Evolutionary conservation across 2,329 filamentous ascomycete genomes (phyloP).

Genomic region (Cercospora janseana): DNA sequence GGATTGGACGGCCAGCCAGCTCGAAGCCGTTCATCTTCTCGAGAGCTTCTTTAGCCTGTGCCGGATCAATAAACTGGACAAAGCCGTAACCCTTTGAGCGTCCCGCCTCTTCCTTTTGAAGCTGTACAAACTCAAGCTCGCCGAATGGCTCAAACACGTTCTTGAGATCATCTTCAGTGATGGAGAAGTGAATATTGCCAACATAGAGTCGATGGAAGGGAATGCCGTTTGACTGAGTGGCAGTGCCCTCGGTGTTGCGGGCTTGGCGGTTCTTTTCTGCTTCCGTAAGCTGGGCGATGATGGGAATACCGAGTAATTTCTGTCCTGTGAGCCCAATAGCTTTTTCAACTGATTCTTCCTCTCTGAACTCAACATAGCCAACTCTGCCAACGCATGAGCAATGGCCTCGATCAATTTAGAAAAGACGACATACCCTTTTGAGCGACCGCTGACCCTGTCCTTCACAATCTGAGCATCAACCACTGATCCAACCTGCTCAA

Average conservation of each 20-base stretch:
- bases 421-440: constrained; percentile 74
- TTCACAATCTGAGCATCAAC: constrained; percentile 99
- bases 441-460: constrained; percentile 91
- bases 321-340: constrained; percentile 98
- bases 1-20: constrained; percentile 92
- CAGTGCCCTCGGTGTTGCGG: constrained; percentile 69
- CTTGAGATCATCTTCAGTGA: constrained; percentile 92
- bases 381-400: constrained; percentile 63
- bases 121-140: constrained; percentile 93
- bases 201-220: constrained; percentile 98
- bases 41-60: constrained; percentile 86
- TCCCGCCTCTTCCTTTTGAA: constrained; percentile 91
- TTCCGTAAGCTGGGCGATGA: constrained; percentile 97
- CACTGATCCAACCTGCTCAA: constrained; percentile 89
- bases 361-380: constrained; percentile 98
- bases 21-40: constrained; percentile 99
- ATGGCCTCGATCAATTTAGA: constrained; percentile 2
- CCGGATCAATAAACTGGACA: constrained; percentile 79
- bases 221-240: constrained; percentile 73
- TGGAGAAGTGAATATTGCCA: constrained; percentile 99
- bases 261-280: constrained; percentile 99
- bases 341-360: constrained; percentile 87
- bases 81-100: constrained; percentile 96
- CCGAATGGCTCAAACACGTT: constrained; percentile 97
- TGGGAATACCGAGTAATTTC: constrained; percentile 95